Evolutionary conservation across 2,329 filamentous ascomycete genomes (phyloP), one percentile per base, ranked within the genome.

Genomic region (Periconia sp.): DNA sequence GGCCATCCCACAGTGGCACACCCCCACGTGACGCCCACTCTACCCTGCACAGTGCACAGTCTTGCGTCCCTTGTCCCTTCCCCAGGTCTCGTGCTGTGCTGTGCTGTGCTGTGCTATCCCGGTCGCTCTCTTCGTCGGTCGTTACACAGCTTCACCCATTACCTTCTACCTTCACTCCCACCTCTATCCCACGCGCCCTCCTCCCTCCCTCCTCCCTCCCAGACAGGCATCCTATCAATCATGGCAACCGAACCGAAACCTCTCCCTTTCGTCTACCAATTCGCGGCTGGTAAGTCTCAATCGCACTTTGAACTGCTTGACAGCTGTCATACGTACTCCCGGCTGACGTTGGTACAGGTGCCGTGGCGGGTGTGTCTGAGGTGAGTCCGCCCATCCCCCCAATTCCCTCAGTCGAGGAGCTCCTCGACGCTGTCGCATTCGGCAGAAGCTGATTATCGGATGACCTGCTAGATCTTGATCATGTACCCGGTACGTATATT

Each of bases 351-450:
- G 33, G 43, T 42, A 37, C 66, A 90, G 88, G 89, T 80, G 94
- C 94, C 74, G 90, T 99, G 73, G 94, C 94, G 72, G 94, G 94
- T 82, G 92, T 99, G 62, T 97, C 93, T 68, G 94, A 99, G 85
- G 92, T 92, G 81, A 77, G 87, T 79, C 49, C 53, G 55, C 51
- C 41, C 33, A 41, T 45, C n/a, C n/a, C n/a, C n/a, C n/a, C n/a
- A n/a, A n/a, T n/a, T n/a, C 23, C 23, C 23, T 27, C 23, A 27
- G 23, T 27, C 23, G 23, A 27, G n/a, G 23, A 27, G 23, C 23
- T 27, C 23, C 8, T 27, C 23, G 23, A 8, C 51, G 37, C 58
- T 52, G 52, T 49, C 57, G 52, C 47, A 53, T 54, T 45, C 51
- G n/a, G 6, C 42, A 33, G 15, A 49, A 61, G 64, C 71, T 74